Percentiles rank a stretch among this genome's conserved stretches.
Conservation (phyloP, 345 rosid species). For the Zanthoxylum bungeanum region DNA sequence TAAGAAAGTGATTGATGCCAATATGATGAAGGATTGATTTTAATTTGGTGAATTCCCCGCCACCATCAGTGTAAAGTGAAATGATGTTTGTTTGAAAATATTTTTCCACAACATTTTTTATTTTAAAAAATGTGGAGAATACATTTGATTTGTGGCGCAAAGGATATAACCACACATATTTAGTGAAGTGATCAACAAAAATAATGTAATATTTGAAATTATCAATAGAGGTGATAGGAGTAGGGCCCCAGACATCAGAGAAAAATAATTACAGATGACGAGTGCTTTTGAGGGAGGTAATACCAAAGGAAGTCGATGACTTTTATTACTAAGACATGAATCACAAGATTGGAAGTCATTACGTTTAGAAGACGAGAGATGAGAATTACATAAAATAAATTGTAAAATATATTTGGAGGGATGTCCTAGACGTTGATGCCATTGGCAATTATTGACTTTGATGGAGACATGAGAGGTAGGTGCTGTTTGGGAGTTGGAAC, state of each 20-base stretch:
- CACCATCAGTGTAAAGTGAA: background rate
- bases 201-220: background rate
- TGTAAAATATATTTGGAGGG: too few relatives aligned
- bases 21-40: too few relatives aligned
- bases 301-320: background rate
- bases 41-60: background rate
- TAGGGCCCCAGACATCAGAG: background rate
- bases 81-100: background rate
- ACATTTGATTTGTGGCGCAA: background rate
- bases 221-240: background rate
- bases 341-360: background rate
- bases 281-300: background rate
- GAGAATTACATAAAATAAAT: too few relatives aligned
- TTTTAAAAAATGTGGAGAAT: background rate
- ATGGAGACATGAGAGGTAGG: too few relatives aligned
- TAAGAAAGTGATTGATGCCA: background rate
- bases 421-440: too few relatives aligned
- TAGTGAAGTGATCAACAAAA: conserved; percentile 6
- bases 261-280: background rate
- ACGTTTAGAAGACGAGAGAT: too few relatives aligned
- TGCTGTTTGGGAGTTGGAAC: too few relatives aligned
- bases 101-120: background rate
- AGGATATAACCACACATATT: conserved; percentile 5
- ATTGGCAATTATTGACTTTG: too few relatives aligned
- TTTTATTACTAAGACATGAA: background rate